Base-by-base conservation (phyloP, 1,284 basidiomycete species). In the Taiwanofungus camphoratus region DNA sequence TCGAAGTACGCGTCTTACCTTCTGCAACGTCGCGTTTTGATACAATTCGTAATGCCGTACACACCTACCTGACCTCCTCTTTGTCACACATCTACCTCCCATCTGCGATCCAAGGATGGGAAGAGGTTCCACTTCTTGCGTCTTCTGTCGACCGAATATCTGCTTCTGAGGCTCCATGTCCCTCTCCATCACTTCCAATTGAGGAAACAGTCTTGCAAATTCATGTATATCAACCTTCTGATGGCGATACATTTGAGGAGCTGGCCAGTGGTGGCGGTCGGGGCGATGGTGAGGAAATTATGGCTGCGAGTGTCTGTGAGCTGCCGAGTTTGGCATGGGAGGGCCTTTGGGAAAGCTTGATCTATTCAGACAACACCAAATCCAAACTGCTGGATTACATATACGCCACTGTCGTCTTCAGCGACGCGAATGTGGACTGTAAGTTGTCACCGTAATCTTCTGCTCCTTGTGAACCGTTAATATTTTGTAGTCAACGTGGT, bases 361-460 rank as follows among this genome's bases (percentile, higher is more conserved):
- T 98, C 56, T 99, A 96, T 61, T 76, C 83, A 4, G 87, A 89
- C 52, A 80, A 92, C 56, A 83, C 98, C 62, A 99, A 99, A 65
- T 67, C 82, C 43, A 85, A 84, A 46, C 71, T 99, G 9, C 73
- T 99, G 42, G 84, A 92, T 60, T 98, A 97, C 64, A 96, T 98
- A 51, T 84, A 94, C 65, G 90, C 94, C 6, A 96, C 95, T 0
- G 73, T 97, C 26, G 65, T 91, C 13, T 85, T 99, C 56, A 92
- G 90, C 24, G 92, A 96, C 56, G 85, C 85, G 3, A 77, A 82
- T 46, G 82, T 99, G 23, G 89, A 98, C 59, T 87, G 87, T 89
- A 49, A 57, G 85, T 71, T 30, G 38, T 20, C 19, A 12, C 24
- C 30, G n/a, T n/a, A n/a, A n/a, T n/a, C n/a, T n/a, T n/a, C n/a